Conservation (phyloP, 306 rosid species). For the Dalbergia cochinchinensis region DNA sequence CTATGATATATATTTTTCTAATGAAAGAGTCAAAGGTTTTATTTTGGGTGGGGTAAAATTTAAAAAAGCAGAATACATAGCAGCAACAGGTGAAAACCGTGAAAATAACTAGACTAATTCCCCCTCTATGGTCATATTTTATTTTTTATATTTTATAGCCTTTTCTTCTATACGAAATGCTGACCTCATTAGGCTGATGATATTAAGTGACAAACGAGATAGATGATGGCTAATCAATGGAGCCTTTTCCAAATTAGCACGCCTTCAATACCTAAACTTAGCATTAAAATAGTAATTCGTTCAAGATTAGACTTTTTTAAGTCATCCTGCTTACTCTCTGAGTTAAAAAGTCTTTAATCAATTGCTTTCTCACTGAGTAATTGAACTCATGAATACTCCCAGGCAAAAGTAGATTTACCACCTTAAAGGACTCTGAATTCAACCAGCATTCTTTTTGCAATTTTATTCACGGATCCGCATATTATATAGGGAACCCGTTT, state of each 20-base stretch:
- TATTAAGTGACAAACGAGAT: conserved; percentile 25
- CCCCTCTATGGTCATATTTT: not conserved
- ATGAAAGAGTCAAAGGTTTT: not conserved
- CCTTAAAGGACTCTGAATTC: not conserved
- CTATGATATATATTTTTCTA: not conserved
- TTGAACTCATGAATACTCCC: not conserved
- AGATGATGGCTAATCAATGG: conserved; percentile 11
- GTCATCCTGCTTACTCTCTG: not conserved
- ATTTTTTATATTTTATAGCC: not conserved
- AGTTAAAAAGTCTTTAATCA: not conserved
- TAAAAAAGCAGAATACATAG: not conserved
- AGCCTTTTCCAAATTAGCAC: not conserved
- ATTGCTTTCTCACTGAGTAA: not conserved
- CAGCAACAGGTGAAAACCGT: not conserved
- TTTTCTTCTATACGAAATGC: conserved; percentile 15
- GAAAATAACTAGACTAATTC: conserved; percentile 11
- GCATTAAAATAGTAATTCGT: not conserved
- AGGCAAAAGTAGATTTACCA: not conserved
- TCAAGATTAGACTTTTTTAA: not conserved
- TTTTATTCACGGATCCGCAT: not conserved
- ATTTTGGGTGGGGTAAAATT: not conserved
- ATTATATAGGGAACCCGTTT: not conserved
- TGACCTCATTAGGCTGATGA: conserved; percentile 21
- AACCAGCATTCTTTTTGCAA: not conserved
- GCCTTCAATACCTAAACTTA: not conserved